Percentiles rank a stretch among this genome's conserved stretches.
These are phyloP conservation scores for Epichloe elymi DNA, from an alignment of 2,329 filamentous ascomycete genomes.

Conservation along the genomic window DNA sequence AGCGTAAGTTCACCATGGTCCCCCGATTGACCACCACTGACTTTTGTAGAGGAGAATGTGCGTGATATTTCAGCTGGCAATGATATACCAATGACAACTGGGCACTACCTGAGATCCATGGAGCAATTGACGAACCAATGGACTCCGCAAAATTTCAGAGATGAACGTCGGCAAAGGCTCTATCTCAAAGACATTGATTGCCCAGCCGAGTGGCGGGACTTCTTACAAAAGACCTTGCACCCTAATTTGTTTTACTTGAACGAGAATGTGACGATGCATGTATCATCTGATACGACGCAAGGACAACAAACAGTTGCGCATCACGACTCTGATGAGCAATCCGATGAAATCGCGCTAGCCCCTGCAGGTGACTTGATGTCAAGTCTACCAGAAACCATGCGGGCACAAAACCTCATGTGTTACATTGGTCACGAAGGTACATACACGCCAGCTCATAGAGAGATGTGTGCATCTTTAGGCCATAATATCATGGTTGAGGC, in stretches of 20 bases:
- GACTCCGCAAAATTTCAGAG: conserved; percentile 59
- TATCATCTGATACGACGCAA: conserved; percentile 1
- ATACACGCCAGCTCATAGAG: conserved; percentile 85
- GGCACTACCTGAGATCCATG: conserved; percentile 86
- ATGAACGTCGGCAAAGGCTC: conserved; percentile 69
- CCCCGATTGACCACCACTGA: conserved; percentile 9
- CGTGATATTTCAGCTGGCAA: conserved; percentile 62
- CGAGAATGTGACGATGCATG: conserved; percentile 46
- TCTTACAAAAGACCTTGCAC: conserved; percentile 66
- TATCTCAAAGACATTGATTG: conserved; percentile 98
- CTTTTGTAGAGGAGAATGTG: conserved; percentile 60
- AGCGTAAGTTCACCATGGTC: conserved; percentile 40
- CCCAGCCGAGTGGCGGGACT: conserved; percentile 72
- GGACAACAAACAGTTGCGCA: conserved; percentile 16
- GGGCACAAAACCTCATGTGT: conserved; percentile 94
- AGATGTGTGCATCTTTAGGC: conserved; percentile 93
- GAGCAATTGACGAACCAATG: conserved; percentile 73
- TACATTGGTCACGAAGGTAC: conserved; percentile 97
- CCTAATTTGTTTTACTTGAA: conserved; percentile 83
- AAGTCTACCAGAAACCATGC: conserved; percentile 72
- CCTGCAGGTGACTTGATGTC: conserved; percentile 90
- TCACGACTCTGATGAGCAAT: conserved; percentile 25
- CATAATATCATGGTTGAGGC: conserved; percentile 98
- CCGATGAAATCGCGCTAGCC: conserved; percentile 45
- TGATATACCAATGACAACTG: conserved; percentile 73